Evolutionary conservation across 2,329 filamentous ascomycete species (phyloP).

Genomic region (Corinectria fuckeliana): DNA sequence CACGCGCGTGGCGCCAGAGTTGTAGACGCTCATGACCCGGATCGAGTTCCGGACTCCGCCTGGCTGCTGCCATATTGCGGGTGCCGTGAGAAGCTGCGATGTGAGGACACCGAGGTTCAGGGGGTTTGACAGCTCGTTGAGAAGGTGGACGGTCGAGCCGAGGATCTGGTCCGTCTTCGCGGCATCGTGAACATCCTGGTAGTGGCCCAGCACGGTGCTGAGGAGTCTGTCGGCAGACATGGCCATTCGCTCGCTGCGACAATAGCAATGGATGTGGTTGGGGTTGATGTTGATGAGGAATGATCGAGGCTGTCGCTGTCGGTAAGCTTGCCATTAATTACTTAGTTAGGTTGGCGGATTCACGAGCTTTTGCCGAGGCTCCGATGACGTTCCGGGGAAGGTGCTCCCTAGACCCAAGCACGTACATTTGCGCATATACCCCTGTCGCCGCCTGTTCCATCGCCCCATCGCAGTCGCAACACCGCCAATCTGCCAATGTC

Average conservation of each 20-base stretch:
- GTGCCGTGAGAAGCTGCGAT: conserved; percentile 73
- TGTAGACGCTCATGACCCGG: conserved; percentile 74
- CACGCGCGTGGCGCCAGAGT: conserved; percentile 66
- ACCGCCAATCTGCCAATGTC: conserved; percentile 12
- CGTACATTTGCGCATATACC: conserved; percentile 1
- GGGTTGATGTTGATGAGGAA: conserved; percentile 2
- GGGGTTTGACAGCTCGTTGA: conserved; percentile 75
- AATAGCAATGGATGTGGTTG: not conserved
- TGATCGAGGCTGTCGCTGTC: conserved; percentile 27
- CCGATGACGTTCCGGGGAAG: conserved; percentile 36
- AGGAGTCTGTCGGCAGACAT: conserved; percentile 74
- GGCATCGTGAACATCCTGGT: conserved; percentile 60
- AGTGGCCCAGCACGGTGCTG: conserved; percentile 68
- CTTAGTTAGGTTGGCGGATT: conserved; percentile 25
- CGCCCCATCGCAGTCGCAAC: conserved; percentile 23
- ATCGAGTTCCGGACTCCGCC: conserved; percentile 67
- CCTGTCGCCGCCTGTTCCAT: conserved; percentile 24
- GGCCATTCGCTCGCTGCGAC: conserved; percentile 21
- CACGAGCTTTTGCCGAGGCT: conserved; percentile 40
- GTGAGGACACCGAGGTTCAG: conserved; percentile 77
- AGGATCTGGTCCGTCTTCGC: conserved; percentile 63
- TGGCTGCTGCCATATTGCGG: conserved; percentile 71
- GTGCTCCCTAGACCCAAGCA: conserved; percentile 11
- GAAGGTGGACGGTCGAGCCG: conserved; percentile 70
- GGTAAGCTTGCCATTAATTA: too few relatives aligned